A percentile compares a stretch with the other conserved stretches of the same genome.
Evolutionary conservation across 805 yeast species (phyloP).

Genomic region (Candida fluviatilis): DNA sequence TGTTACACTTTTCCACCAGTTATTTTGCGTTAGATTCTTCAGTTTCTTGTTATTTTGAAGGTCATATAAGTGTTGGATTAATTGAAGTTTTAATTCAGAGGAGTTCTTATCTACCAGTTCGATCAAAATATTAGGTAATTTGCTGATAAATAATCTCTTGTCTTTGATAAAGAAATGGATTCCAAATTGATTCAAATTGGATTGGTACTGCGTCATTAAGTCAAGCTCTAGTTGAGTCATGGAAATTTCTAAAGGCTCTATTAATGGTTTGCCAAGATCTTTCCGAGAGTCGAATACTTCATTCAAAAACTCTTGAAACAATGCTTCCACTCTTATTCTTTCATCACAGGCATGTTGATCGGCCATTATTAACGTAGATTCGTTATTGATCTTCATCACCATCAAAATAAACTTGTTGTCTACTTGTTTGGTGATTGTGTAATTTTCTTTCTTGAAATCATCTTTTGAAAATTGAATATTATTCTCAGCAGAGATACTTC

Average conservation of each 20-base stretch:
- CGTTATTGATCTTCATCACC: slow-evolving; percentile 11
- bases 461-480: slow-evolving; percentile 11
- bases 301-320: slow-evolving; percentile 35
- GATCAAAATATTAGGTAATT: slow-evolving; percentile 42
- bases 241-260: slow-evolving; percentile 1
- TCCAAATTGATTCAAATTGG: slow-evolving; percentile 16
- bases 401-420: slow-evolving; percentile 62
- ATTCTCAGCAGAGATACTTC: background rate
- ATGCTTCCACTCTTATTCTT: slow-evolving; percentile 55
- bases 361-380: slow-evolving; percentile 34
- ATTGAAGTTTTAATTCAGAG: slow-evolving; percentile 25
- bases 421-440: slow-evolving; percentile 50
- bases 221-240: slow-evolving; percentile 6
- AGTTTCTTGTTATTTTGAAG: slow-evolving; percentile 27
- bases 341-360: slow-evolving; percentile 92
- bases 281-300: slow-evolving; percentile 17
- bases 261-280: slow-evolving; percentile 11
- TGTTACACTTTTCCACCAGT: slow-evolving; percentile 18
- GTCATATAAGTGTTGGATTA: slow-evolving; percentile 45
- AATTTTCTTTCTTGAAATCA: slow-evolving; percentile 13
- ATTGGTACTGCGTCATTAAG: slow-evolving; percentile 10
- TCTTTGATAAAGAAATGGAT: slow-evolving; percentile 9
- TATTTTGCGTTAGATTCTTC: slow-evolving; percentile 34
- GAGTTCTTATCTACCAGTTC: slow-evolving; percentile 25
- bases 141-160: slow-evolving; percentile 25